phyloP scores from a whole-genome alignment of 2,329 filamentous ascomycete genomes.

The Fusarium longipes region DNA sequence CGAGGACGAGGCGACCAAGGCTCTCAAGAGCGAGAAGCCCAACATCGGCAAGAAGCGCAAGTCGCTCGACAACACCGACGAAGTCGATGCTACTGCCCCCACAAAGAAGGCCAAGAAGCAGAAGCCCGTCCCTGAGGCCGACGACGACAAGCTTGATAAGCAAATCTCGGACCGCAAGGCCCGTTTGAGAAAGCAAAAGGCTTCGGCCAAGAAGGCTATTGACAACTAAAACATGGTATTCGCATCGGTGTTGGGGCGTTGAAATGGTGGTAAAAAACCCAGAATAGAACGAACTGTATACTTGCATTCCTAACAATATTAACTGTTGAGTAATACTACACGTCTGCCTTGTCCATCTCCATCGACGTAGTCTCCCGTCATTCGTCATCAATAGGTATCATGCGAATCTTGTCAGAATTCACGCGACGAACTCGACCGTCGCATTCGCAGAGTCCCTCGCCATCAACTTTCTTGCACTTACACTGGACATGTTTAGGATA shows the following conservation, averaged over 20 bases:
- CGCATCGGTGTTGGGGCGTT: constrained; percentile 52
- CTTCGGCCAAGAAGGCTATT: constrained; percentile 63
- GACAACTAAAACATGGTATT: constrained; percentile 54
- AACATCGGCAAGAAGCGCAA: constrained; percentile 75
- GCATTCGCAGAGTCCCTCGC: neutral
- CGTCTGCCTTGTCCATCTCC: constrained; percentile 13
- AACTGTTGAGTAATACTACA: constrained; percentile 40
- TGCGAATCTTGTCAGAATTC: neutral
- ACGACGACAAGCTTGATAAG: constrained; percentile 66
- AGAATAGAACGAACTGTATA: constrained; percentile 42
- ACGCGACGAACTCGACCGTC: too few relatives aligned
- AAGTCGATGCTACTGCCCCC: constrained; percentile 56
- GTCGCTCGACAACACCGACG: constrained; percentile 57
- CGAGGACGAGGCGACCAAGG: constrained; percentile 63
- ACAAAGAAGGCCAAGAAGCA: constrained; percentile 55
- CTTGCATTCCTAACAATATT: constrained; percentile 37
- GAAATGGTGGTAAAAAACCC: constrained; percentile 40
- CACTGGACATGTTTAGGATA: neutral
- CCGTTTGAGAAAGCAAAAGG: constrained; percentile 69
- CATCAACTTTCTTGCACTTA: neutral
- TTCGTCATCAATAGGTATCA: neutral
- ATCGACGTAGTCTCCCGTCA: neutral
- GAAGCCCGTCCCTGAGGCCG: constrained; percentile 55
- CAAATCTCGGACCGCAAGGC: constrained; percentile 70
- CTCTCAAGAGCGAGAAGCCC: constrained; percentile 59